These are phyloP conservation scores for Gossypium laxum DNA, from an alignment of 441 rosid species.

Conservation along the genomic window DNA sequence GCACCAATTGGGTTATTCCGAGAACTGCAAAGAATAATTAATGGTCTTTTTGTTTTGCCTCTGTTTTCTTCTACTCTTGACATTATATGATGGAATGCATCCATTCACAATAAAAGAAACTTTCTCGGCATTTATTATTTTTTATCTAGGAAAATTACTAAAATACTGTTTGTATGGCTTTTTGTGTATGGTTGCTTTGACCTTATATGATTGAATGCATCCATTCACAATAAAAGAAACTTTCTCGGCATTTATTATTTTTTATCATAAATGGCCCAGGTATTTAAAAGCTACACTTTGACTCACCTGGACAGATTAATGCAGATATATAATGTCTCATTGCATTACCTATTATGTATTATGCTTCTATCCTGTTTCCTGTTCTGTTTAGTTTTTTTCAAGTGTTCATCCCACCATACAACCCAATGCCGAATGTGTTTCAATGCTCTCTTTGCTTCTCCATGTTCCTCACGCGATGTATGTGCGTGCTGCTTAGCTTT, in stretches of 20 bases:
- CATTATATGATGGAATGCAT: slow-evolving; percentile 18
- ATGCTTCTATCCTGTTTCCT: too few relatives aligned
- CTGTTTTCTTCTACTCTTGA: slow-evolving; percentile 18
- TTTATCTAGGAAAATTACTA: slow-evolving; percentile 8
- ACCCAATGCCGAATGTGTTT: neutral
- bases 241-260: slow-evolving; percentile 9
- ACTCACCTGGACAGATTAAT: neutral
- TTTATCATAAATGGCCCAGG: neutral
- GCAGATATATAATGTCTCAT: neutral
- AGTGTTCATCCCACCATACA: neutral
- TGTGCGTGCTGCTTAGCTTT: neutral
- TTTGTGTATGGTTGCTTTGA: neutral
- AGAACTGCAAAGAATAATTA: neutral
- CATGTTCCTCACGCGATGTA: neutral
- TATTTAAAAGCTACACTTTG: neutral
- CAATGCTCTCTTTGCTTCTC: neutral
- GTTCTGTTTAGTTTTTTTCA: neutral
- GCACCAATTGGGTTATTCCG: slow-evolving; percentile 8
- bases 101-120: slow-evolving; percentile 27
- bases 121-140: slow-evolving; percentile 10
- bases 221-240: slow-evolving; percentile 26
- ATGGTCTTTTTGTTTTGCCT: slow-evolving; percentile 14
- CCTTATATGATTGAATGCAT: slow-evolving; percentile 17
- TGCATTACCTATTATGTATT: neutral
- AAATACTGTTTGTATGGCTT: neutral